A percentile compares a stretch with the other conserved stretches of the same genome.
Conservation (phyloP, 805 yeast species). For the Zygotorulaspora florentina region DNA sequence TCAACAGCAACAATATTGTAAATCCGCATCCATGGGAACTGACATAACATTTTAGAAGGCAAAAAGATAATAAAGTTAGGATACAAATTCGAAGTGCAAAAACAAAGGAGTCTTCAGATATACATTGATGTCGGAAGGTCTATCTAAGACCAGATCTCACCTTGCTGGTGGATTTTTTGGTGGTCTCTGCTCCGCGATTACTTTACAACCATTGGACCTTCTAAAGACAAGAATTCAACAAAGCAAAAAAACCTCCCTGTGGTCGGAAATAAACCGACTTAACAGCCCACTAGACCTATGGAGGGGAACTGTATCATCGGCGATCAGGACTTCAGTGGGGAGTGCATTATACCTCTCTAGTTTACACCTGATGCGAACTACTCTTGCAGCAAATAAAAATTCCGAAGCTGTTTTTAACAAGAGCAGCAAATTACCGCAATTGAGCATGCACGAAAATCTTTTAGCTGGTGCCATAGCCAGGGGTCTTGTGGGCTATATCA, state of each 20-base stretch:
- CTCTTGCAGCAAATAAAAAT: conserved; percentile 38
- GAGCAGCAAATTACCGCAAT: conserved; percentile 58
- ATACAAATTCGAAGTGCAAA: too few species aligned
- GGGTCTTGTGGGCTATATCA: conserved; percentile 73
- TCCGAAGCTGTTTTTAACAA: conserved; percentile 8
- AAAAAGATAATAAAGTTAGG: too few species aligned
- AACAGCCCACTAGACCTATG: conserved; percentile 51
- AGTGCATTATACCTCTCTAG: conserved; percentile 80
- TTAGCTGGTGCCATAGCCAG: conserved; percentile 74
- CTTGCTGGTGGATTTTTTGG: conserved; percentile 78
- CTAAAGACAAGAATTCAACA: conserved; percentile 86
- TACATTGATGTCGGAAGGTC: conserved; percentile 8
- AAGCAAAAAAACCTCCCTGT: conserved; percentile 31
- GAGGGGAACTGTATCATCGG: conserved; percentile 93
- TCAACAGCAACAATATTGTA: too few species aligned
- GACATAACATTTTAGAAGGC: too few species aligned
- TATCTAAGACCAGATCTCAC: conserved; percentile 40
- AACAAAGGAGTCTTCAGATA: too few species aligned
- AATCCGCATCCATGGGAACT: too few species aligned
- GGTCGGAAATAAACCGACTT: conserved; percentile 39
- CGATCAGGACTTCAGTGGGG: conserved; percentile 84
- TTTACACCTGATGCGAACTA: conserved; percentile 56
- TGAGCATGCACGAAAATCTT: conserved; percentile 66
- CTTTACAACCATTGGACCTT: conserved; percentile 84
- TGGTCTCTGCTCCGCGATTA: conserved; percentile 75